phyloP scores from a whole-genome alignment of 106 monocot genomes.

The Allium sativum region DNA sequence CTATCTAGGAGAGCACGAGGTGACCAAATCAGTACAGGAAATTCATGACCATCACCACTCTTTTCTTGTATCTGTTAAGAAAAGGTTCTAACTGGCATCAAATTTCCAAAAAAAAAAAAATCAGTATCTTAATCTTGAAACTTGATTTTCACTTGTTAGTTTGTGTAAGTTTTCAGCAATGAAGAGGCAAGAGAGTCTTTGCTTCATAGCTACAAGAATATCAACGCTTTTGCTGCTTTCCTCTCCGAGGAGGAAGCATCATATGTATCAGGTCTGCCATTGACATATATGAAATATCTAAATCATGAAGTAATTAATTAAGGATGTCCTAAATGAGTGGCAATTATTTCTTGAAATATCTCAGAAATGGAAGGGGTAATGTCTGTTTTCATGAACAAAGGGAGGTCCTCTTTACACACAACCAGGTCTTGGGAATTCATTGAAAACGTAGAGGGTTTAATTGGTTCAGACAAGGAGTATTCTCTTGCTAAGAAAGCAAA shows the following conservation, averaged over 20 bases:
- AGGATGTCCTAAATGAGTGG: background rate
- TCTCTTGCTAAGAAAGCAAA: constrained; percentile 16
- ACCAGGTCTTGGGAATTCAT: constrained; percentile 97
- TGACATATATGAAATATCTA: background rate
- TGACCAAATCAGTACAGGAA: background rate
- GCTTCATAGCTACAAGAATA: constrained; percentile 75
- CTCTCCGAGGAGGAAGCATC: constrained; percentile 56
- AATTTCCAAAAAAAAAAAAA: background rate
- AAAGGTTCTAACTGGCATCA: constrained; percentile 5
- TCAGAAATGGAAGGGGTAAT: constrained; percentile 57
- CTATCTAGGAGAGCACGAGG: constrained; percentile 11
- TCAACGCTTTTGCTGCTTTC: constrained; percentile 78
- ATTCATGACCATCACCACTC: constrained; percentile 11
- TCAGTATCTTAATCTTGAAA: background rate
- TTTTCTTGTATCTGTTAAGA: constrained; percentile 13
- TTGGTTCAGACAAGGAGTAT: constrained; percentile 4
- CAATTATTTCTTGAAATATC: background rate
- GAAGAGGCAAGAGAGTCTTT: constrained; percentile 41
- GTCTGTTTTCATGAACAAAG: constrained; percentile 33
- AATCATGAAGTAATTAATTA: background rate
- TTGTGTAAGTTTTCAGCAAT: constrained; percentile 21
- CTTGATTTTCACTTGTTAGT: background rate
- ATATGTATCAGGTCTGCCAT: constrained; percentile 34
- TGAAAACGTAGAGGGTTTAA: constrained; percentile 24
- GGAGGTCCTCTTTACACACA: constrained; percentile 53